A percentile compares a stretch with the other conserved stretches of the same genome.
Evolutionary conservation across 163 green algal species (phyloP).

Genomic region (Smithsoniella earleae): DNA sequence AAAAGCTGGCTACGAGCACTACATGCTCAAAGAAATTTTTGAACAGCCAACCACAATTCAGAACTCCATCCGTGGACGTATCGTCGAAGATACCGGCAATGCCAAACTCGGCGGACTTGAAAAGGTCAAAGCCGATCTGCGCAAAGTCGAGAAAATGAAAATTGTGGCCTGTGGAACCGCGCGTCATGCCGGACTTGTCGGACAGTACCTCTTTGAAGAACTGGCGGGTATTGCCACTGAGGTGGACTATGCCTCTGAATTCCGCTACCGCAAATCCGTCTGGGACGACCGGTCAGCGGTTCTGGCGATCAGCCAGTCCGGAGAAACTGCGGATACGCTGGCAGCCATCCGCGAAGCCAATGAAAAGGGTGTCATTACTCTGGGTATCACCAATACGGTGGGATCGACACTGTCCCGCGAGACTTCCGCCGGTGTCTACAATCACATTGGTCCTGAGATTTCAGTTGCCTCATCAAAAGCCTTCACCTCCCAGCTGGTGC

Average conservation of each 20-base stretch:
- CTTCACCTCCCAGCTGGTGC: conserved; percentile 92
- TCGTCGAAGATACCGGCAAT: conserved; percentile 75
- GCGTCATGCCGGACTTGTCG: conserved; percentile 79
- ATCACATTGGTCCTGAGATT: conserved; percentile 94
- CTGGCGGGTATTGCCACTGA: too few species aligned
- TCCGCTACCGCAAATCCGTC: too few species aligned
- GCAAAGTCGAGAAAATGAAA: too few species aligned
- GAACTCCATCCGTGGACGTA: conserved; percentile 70
- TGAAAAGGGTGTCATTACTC: conserved; percentile 64
- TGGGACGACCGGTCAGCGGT: too few species aligned
- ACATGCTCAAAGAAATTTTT: conserved; percentile 96
- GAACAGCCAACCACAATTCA: conserved; percentile 78
- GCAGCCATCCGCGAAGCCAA: conserved; percentile 76
- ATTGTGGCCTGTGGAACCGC: conserved; percentile 89
- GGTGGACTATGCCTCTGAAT: too few species aligned
- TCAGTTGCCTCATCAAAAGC: conserved; percentile 88
- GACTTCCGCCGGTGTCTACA: conserved; percentile 87
- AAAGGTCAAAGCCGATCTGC: too few species aligned
- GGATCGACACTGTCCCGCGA: conserved; percentile 75
- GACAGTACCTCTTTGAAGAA: conserved; percentile 73
- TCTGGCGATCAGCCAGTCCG: conserved; percentile 80
- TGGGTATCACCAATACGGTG: conserved; percentile 96
- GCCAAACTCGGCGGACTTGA: too few species aligned
- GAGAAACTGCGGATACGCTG: conserved; percentile 95
- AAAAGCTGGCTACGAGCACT: conserved; percentile 88